Conservation (phyloP, 2,329 filamentous ascomycete species). For the Penicillium sclerotiorum region DNA sequence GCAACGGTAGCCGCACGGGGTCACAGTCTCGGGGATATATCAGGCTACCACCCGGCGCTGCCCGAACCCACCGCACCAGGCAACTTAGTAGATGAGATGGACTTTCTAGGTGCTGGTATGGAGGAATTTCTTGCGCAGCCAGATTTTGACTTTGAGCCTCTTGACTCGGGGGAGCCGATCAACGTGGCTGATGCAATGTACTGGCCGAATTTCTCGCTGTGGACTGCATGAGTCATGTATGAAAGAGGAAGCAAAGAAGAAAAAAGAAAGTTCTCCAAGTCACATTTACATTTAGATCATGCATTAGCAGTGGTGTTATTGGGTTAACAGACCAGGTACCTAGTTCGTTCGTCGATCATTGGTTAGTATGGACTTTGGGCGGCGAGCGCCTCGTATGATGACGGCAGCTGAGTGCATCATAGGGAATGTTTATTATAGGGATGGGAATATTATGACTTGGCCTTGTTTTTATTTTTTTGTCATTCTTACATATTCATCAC, state of each 20-base stretch:
- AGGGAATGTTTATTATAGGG: neutral
- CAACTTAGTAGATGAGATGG: conserved; percentile 14
- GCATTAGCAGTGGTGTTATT: neutral
- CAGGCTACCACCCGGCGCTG: conserved; percentile 4
- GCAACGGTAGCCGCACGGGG: conserved; percentile 2
- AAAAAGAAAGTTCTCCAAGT: neutral
- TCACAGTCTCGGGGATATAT: neutral
- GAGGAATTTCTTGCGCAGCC: conserved; percentile 21
- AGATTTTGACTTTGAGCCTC: conserved; percentile 17
- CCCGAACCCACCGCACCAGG: conserved; percentile 6
- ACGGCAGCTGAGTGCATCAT: conserved; percentile 7
- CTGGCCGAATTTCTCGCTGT: conserved; percentile 21
- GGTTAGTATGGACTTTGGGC: neutral
- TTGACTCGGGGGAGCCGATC: conserved; percentile 17
- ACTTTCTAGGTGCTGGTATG: conserved; percentile 21
- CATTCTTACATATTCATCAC: neutral
- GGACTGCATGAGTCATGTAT: conserved; percentile 14
- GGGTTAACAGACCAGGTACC: neutral
- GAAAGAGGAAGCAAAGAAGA: neutral
- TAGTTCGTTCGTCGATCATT: neutral
- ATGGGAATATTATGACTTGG: neutral
- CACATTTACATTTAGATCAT: neutral
- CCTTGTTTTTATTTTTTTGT: neutral
- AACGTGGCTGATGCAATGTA: conserved; percentile 18
- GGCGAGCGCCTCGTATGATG: conserved; percentile 9